Percentiles rank a stretch among this genome's conserved stretches.
Evolutionary conservation across 768 basidiomycete genomes (phyloP).

Genomic region (Rossbeevera mucosa): DNA sequence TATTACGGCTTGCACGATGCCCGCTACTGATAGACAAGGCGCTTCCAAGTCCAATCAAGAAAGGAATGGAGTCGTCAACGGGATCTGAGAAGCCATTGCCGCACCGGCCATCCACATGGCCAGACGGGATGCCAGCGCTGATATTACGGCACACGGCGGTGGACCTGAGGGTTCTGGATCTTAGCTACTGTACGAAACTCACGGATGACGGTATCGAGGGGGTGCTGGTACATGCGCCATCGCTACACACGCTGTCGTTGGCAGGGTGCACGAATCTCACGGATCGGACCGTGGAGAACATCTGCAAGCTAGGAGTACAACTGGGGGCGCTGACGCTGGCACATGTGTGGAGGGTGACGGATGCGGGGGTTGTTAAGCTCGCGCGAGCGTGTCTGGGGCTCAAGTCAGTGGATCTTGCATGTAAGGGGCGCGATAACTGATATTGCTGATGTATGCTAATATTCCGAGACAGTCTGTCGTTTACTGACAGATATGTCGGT

Average conservation of each 20-base stretch:
- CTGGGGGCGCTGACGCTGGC: constrained; percentile 78
- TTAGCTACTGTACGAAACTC: constrained; percentile 63
- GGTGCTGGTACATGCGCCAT: constrained; percentile 69
- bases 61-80: constrained; percentile 25
- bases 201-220: constrained; percentile 76
- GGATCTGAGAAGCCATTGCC: constrained; percentile 49
- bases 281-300: constrained; percentile 60
- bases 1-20: constrained; percentile 75
- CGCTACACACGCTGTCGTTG: constrained; percentile 69
- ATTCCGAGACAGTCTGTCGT: constrained; percentile 57
- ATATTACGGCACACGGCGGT: constrained; percentile 62
- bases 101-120: constrained; percentile 53
- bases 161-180: constrained; percentile 72
- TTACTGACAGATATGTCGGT: constrained; percentile 82
- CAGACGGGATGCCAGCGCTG: constrained; percentile 60
- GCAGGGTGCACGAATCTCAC: constrained; percentile 76
- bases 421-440: constrained; percentile 41
- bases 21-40: constrained; percentile 70
- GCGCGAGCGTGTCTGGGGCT: constrained; percentile 68
- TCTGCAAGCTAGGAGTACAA: constrained; percentile 68
- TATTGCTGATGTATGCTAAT: constrained; percentile 12
- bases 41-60: constrained; percentile 55
- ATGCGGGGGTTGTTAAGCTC: constrained; percentile 62
- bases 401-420: constrained; percentile 80
- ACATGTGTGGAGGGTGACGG: constrained; percentile 78